These are phyloP conservation scores for Russula sp. DNA, from an alignment of 768 basidiomycete genomes.

Conservation along the genomic window DNA sequence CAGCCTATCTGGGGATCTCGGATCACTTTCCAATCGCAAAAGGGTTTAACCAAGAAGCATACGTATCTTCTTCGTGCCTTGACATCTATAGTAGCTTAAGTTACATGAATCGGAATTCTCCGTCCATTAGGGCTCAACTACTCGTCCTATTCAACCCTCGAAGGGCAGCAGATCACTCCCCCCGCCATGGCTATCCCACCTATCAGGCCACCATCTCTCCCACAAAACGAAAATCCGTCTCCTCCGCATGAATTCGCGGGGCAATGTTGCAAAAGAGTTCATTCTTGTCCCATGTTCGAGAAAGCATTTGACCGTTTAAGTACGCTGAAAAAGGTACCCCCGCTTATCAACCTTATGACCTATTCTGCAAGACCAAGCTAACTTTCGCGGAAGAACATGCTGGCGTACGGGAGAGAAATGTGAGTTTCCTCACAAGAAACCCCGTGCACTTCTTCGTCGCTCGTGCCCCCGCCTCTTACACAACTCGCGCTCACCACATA, in stretches of 20 bases:
- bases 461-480: constrained; percentile 44
- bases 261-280: constrained; percentile 43
- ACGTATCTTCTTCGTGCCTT: background rate
- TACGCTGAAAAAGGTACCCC: constrained; percentile 66
- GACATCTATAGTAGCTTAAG: constrained; percentile 12
- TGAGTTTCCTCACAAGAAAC: constrained; percentile 29
- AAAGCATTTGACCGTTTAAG: constrained; percentile 65
- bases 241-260: background rate
- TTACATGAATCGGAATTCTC: constrained; percentile 3
- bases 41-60: background rate
- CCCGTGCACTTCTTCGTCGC: background rate
- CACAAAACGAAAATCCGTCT: constrained; percentile 11
- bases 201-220: constrained; percentile 17
- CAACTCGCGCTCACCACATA: constrained; percentile 44
- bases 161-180: constrained; percentile 7
- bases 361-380: constrained; percentile 19
- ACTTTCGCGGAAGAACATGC: constrained; percentile 51
- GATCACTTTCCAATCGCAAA: constrained; percentile 5
- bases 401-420: constrained; percentile 84
- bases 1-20: constrained; percentile 12
- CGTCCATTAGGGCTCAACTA: constrained; percentile 7
- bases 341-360: constrained; percentile 1
- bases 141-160: constrained; percentile 17
- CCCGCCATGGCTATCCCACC: constrained; percentile 17
- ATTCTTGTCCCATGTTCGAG: constrained; percentile 79